Conservation (phyloP, 2,329 filamentous ascomycete species). For the Aspergillus hiratsukae region DNA sequence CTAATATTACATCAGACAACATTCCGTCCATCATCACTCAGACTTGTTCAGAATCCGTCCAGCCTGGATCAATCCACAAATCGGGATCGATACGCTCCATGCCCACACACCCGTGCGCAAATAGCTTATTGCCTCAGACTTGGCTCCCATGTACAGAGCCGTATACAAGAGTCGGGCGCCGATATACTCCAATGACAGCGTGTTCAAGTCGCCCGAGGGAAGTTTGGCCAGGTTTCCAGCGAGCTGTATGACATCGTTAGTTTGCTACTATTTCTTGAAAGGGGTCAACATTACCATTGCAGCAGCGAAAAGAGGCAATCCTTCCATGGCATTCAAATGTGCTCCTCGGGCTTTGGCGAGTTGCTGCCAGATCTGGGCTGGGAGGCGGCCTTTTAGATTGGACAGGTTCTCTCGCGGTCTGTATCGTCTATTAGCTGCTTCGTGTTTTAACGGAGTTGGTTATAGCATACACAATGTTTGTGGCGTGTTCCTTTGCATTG, state of each 20-base stretch:
- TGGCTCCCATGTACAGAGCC: constrained; percentile 29
- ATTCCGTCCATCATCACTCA: not conserved
- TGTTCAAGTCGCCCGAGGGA: constrained; percentile 27
- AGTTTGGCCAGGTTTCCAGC: constrained; percentile 31
- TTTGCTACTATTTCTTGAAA: not conserved
- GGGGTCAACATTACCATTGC: constrained; percentile 21
- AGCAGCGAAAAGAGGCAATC: constrained; percentile 31
- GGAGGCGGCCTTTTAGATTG: constrained; percentile 23
- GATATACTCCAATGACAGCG: constrained; percentile 30
- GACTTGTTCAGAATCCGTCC: constrained; percentile 14
- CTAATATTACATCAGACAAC: not conserved
- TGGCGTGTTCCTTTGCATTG: constrained; percentile 24
- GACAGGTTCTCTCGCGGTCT: constrained; percentile 31
- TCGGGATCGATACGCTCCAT: constrained; percentile 30
- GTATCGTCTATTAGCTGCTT: not conserved
- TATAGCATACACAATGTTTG: constrained; percentile 22
- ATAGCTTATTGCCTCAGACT: constrained; percentile 29
- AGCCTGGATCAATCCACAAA: constrained; percentile 29
- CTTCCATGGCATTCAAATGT: constrained; percentile 34
- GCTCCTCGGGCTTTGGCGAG: constrained; percentile 27
- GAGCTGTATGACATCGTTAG: constrained; percentile 14
- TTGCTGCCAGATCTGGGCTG: constrained; percentile 17
- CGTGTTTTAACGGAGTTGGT: not conserved
- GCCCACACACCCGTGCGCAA: constrained; percentile 29
- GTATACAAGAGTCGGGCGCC: constrained; percentile 30